Percentiles rank a stretch among this genome's conserved stretches.
Conservation (phyloP, 768 basidiomycete genomes). For the Kwoniella newhampshirensis region DNA sequence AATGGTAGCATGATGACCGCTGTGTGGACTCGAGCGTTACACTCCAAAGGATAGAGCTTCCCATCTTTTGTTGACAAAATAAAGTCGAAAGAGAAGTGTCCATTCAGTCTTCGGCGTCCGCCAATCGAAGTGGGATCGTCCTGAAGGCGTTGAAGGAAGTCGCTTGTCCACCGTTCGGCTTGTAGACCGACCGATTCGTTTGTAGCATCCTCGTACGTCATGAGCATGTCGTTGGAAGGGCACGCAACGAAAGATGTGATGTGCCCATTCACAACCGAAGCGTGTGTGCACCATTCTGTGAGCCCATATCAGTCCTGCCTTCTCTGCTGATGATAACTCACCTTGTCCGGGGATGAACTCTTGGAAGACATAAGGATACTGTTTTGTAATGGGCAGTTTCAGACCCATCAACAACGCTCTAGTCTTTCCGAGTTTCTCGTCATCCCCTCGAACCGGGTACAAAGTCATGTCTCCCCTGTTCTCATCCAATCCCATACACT, state of each 20-base stretch:
- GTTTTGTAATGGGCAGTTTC: constrained; percentile 31
- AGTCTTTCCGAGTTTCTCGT: constrained; percentile 33
- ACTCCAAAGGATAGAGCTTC: constrained; percentile 52
- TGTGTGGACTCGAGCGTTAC: constrained; percentile 53
- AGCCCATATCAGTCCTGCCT: not conserved
- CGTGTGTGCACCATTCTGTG: constrained; percentile 53
- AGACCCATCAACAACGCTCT: constrained; percentile 30
- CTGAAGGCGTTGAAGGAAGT: constrained; percentile 37
- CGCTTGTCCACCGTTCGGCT: constrained; percentile 49
- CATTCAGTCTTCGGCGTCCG: constrained; percentile 36
- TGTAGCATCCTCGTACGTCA: constrained; percentile 53
- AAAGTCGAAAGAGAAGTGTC: constrained; percentile 53
- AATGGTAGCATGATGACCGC: constrained; percentile 48
- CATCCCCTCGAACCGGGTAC: constrained; percentile 45
- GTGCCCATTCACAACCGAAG: constrained; percentile 47
- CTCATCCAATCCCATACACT: constrained; percentile 53
- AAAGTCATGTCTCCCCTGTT: constrained; percentile 51
- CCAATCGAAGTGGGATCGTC: constrained; percentile 31
- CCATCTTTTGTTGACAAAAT: constrained; percentile 47
- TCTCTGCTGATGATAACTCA: constrained; percentile 17
- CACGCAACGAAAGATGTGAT: constrained; percentile 52
- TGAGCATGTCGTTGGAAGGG: constrained; percentile 54
- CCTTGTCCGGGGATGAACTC: constrained; percentile 52
- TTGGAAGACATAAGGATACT: constrained; percentile 53
- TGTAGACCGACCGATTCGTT: constrained; percentile 29